Percentiles rank a stretch among this genome's conserved stretches.
These are phyloP conservation scores for Vachellia collinsii DNA, from an alignment of 306 rosid species.

Conservation along the genomic window DNA sequence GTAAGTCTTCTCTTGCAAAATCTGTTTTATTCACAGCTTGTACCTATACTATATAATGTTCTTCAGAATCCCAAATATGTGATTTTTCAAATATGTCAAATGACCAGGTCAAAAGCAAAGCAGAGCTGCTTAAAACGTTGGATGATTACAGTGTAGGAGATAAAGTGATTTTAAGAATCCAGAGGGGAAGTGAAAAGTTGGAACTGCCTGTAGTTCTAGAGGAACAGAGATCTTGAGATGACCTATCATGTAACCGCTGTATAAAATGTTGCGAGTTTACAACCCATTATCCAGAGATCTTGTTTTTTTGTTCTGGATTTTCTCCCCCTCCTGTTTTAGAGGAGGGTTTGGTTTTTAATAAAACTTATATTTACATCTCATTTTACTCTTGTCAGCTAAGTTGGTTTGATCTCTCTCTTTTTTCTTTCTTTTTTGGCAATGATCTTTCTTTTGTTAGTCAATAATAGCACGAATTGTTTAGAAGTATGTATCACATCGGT, in stretches of 20 bases:
- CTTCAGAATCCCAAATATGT: conserved; percentile 19
- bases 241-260: neutral
- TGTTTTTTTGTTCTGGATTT: neutral
- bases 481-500: neutral
- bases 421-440: neutral
- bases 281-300: neutral
- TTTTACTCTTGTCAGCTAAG: neutral
- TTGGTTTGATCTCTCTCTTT: no score
- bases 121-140: conserved; percentile 70
- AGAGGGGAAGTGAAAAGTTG: conserved; percentile 71
- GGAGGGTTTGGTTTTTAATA: neutral
- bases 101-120: conserved; percentile 79
- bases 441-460: neutral
- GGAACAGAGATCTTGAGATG: conserved; percentile 58
- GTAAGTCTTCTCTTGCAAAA: conserved; percentile 54
- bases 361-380: no score
- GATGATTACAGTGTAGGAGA: conserved; percentile 84
- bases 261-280: neutral
- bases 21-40: conserved; percentile 24
- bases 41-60: neutral
- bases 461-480: neutral
- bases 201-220: conserved; percentile 70
- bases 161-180: conserved; percentile 61
- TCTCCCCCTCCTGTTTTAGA: neutral
- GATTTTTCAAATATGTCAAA: neutral